Percentiles rank a stretch among this genome's conserved stretches.
These are phyloP conservation scores for Globisporangium nagaii DNA, from an alignment of 352 stramenopile species.

Conservation along the genomic window DNA sequence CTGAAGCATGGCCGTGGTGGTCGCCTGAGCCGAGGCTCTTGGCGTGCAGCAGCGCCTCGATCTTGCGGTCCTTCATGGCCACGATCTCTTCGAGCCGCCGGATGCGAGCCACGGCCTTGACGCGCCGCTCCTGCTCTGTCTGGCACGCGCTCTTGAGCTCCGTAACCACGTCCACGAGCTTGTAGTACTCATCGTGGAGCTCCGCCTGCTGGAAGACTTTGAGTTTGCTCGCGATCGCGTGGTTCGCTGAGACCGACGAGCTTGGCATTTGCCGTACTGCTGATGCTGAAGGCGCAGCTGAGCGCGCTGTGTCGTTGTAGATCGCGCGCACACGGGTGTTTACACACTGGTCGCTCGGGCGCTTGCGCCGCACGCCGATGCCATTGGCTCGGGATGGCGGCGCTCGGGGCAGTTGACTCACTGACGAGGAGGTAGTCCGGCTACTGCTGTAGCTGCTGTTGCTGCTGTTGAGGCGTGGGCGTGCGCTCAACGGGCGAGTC, in stretches of 20 bases:
- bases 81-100: constrained; percentile 60
- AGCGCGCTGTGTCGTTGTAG: constrained; percentile 40
- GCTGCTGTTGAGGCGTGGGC: constrained; percentile 18
- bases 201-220: constrained; percentile 50
- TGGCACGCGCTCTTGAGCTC: constrained; percentile 43
- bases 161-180: constrained; percentile 42
- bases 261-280: constrained; percentile 13
- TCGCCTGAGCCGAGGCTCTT: constrained; percentile 20
- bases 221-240: constrained; percentile 27
- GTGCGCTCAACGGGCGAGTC: constrained; percentile 37
- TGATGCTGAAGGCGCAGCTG: too few relatives aligned
- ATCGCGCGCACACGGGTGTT: constrained; percentile 40
- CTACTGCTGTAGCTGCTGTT: not conserved
- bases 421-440: not conserved
- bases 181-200: constrained; percentile 57
- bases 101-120: constrained; percentile 43
- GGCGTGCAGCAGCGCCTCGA: constrained; percentile 45
- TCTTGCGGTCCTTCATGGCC: constrained; percentile 63
- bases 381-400: not conserved
- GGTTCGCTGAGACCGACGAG: constrained; percentile 18
- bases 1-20: too few relatives aligned
- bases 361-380: constrained; percentile 27
- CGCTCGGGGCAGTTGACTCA: constrained; percentile 1
- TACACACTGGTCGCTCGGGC: constrained; percentile 25
- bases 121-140: constrained; percentile 40